Evolutionary conservation across 1,139 yeast species (phyloP).

Genomic region (Lodderomyces metapsilosis): DNA sequence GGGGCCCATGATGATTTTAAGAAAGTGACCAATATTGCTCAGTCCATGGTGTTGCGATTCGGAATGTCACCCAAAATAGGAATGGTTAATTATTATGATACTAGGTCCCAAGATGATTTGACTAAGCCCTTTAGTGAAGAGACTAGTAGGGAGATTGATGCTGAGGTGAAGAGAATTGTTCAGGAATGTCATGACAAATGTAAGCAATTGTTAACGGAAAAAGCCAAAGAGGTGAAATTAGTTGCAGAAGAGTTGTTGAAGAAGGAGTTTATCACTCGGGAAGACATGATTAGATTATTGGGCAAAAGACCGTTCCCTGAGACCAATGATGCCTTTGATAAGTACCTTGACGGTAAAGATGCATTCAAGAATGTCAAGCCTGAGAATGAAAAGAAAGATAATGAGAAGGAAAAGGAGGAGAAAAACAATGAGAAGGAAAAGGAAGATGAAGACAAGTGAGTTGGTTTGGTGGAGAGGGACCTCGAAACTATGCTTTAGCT

Average conservation of each 20-base stretch:
- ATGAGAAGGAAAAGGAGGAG: constrained; percentile 11
- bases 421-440: neutral
- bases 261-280: constrained; percentile 86
- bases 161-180: constrained; percentile 80
- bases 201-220: constrained; percentile 62
- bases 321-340: constrained; percentile 89
- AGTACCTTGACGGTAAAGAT: constrained; percentile 53
- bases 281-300: constrained; percentile 81
- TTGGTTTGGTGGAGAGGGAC: too few relatives aligned
- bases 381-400: constrained; percentile 25
- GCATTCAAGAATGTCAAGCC: constrained; percentile 30
- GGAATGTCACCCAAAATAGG: constrained; percentile 93
- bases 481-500: neutral
- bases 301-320: constrained; percentile 93
- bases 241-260: constrained; percentile 83
- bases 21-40: constrained; percentile 94
- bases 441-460: constrained; percentile 3
- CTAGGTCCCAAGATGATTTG: constrained; percentile 58
- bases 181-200: constrained; percentile 75
- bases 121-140: constrained; percentile 91
- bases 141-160: constrained; percentile 77
- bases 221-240: constrained; percentile 67
- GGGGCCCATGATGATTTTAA: constrained; percentile 97
- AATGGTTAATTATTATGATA: constrained; percentile 63
- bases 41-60: constrained; percentile 83